phyloP scores from a whole-genome alignment of 2,329 filamentous ascomycete species.

The Plenodomus biglobosus region DNA sequence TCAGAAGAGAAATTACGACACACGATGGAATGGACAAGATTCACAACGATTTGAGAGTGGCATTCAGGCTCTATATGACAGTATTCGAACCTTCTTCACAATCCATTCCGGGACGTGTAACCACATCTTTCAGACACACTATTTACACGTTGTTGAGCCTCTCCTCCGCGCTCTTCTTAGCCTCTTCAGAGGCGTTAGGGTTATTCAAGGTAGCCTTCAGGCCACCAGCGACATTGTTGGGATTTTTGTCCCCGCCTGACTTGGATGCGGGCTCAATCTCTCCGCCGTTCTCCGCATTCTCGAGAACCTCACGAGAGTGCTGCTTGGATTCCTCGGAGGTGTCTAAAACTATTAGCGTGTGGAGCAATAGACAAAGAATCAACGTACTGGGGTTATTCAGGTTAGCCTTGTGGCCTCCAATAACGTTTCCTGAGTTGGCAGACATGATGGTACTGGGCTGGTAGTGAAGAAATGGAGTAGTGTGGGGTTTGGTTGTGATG shows the following conservation, averaged over 20 bases:
- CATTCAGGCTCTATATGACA: not conserved
- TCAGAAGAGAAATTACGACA: not conserved
- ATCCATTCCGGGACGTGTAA: no score
- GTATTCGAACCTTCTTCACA: no score
- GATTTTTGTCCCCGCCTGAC: conserved; percentile 50
- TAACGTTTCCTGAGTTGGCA: conserved; percentile 54
- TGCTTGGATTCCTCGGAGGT: conserved; percentile 59
- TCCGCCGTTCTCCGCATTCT: conserved; percentile 53
- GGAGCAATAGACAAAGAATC: not conserved
- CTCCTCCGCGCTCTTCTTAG: conserved; percentile 59
- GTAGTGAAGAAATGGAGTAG: conserved; percentile 1
- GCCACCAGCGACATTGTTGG: conserved; percentile 52
- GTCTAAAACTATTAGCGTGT: conserved; percentile 31
- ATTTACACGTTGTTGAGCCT: conserved; percentile 46
- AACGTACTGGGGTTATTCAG: conserved; percentile 55
- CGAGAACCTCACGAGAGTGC: conserved; percentile 56
- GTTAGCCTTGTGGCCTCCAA: conserved; percentile 62
- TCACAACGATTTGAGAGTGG: no score
- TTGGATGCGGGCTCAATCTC: conserved; percentile 32
- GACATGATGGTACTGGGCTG: conserved; percentile 39
- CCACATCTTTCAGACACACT: no score
- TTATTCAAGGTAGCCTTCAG: conserved; percentile 54
- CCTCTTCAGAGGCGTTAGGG: conserved; percentile 59
- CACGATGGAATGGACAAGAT: no score
- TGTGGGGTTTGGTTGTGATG: not conserved